Evolutionary conservation across 2,329 filamentous ascomycete species (phyloP).

Genomic region (Microsporum canis): DNA sequence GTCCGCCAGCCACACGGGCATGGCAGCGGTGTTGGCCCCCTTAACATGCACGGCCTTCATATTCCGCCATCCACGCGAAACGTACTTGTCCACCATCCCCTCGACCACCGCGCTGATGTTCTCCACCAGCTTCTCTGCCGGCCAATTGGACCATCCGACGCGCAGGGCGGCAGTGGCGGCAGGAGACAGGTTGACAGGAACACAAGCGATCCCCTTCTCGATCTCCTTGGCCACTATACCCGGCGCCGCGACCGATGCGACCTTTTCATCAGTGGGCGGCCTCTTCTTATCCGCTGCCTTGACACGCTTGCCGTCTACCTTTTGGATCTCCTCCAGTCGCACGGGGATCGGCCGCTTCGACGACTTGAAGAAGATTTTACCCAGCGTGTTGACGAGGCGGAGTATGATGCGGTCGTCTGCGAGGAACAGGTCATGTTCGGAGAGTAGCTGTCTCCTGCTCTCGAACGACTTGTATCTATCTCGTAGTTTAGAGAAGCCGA

Average conservation of each 20-base stretch:
- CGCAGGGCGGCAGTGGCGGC: conserved; percentile 70
- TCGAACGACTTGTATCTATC: conserved; percentile 85
- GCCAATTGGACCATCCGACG: conserved; percentile 65
- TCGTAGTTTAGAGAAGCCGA: conserved; percentile 77
- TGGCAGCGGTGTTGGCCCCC: conserved; percentile 70
- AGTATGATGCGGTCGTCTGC: conserved; percentile 75
- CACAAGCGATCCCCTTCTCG: conserved; percentile 61
- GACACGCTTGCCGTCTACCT: conserved; percentile 47
- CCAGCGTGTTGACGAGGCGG: conserved; percentile 62
- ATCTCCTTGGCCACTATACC: conserved; percentile 68
- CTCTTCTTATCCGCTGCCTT: conserved; percentile 46
- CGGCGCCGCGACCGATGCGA: conserved; percentile 44
- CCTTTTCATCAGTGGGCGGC: conserved; percentile 32
- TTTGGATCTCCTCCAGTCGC: conserved; percentile 53
- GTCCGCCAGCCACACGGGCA: conserved; percentile 90
- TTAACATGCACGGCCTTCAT: conserved; percentile 81
- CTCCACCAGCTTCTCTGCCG: conserved; percentile 61
- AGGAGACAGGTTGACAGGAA: conserved; percentile 68
- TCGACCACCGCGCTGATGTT: conserved; percentile 66
- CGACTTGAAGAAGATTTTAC: conserved; percentile 88
- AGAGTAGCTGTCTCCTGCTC: conserved; percentile 65
- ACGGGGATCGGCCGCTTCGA: conserved; percentile 81
- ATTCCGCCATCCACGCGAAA: conserved; percentile 79
- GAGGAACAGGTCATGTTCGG: conserved; percentile 86
- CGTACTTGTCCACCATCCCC: conserved; percentile 62